A percentile compares a stretch with the other conserved stretches of the same genome.
Conservation (phyloP, 2,329 filamentous ascomycete species). For the Hyphodiscus sp. region DNA sequence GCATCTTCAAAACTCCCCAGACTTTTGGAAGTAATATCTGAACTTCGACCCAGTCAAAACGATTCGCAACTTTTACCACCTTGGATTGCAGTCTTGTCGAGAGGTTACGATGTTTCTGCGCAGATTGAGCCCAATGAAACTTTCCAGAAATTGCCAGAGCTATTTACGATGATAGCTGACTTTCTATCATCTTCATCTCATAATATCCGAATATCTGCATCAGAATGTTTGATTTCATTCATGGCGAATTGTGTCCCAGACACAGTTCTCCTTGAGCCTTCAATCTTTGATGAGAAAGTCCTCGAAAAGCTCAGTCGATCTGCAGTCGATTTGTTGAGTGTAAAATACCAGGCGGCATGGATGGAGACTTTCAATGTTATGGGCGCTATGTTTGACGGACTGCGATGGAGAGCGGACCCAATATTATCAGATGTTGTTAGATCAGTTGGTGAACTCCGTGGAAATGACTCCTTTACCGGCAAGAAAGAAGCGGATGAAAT, state of each 20-base stretch:
- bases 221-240: constrained; percentile 91
- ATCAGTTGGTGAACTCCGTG: constrained; percentile 77
- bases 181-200: constrained; percentile 84
- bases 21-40: constrained; percentile 83
- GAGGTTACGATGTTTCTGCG: constrained; percentile 89
- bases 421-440: constrained; percentile 70
- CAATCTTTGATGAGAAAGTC: constrained; percentile 85
- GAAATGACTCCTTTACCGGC: constrained; percentile 80
- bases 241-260: constrained; percentile 83
- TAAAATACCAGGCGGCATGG: constrained; percentile 93
- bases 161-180: constrained; percentile 72
- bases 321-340: constrained; percentile 68
- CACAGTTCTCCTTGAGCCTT: constrained; percentile 78
- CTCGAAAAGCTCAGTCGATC: constrained; percentile 73
- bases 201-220: constrained; percentile 90
- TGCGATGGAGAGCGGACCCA: constrained; percentile 79
- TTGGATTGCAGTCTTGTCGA: constrained; percentile 92
- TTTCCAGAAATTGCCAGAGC: constrained; percentile 78
- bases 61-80: constrained; percentile 92
- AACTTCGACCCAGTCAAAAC: constrained; percentile 84
- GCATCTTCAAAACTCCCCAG: constrained; percentile 83
- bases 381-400: constrained; percentile 75
- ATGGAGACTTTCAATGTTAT: constrained; percentile 89
- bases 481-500: constrained; percentile 95
- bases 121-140: constrained; percentile 86